A percentile compares a stretch with the other conserved stretches of the same genome.
These are phyloP conservation scores for Microstegium vimineum DNA, from an alignment of 176 grass and related monocot genomes.

Conservation along the genomic window DNA sequence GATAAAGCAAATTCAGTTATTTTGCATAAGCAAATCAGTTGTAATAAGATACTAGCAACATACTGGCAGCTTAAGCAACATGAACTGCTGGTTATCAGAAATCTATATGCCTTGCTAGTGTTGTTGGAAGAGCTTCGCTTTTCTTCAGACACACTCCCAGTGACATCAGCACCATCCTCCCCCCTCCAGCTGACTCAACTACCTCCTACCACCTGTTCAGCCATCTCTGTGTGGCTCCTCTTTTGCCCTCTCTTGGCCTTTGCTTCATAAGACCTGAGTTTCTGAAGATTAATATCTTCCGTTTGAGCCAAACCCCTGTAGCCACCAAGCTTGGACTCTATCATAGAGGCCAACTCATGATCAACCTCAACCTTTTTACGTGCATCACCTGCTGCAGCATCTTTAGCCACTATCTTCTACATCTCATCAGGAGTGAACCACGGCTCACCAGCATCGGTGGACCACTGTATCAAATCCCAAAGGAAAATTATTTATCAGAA, in stretches of 20 bases:
- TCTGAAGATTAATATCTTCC: fast-evolving
- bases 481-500: not conserved
- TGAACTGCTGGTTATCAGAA: not conserved
- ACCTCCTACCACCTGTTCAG: too few species aligned
- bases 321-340: not conserved
- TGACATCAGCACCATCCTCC: not conserved
- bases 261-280: not conserved
- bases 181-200: not conserved
- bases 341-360: not conserved
- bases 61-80: not conserved
- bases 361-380: not conserved
- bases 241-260: not conserved
- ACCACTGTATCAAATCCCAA: not conserved
- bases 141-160: not conserved
- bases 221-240: not conserved
- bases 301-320: not conserved
- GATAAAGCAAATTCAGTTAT: too few species aligned
- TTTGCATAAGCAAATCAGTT: too few species aligned
- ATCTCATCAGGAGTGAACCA: not conserved
- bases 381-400: not conserved
- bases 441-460: not conserved
- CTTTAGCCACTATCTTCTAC: not conserved
- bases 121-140: not conserved
- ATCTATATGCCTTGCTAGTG: not conserved
- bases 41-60: not conserved